A percentile compares a stretch with the other conserved stretches of the same genome.
These are phyloP conservation scores for Blastocystis sp. DNA, from an alignment of 352 stramenopile genomes.

Conservation along the genomic window DNA sequence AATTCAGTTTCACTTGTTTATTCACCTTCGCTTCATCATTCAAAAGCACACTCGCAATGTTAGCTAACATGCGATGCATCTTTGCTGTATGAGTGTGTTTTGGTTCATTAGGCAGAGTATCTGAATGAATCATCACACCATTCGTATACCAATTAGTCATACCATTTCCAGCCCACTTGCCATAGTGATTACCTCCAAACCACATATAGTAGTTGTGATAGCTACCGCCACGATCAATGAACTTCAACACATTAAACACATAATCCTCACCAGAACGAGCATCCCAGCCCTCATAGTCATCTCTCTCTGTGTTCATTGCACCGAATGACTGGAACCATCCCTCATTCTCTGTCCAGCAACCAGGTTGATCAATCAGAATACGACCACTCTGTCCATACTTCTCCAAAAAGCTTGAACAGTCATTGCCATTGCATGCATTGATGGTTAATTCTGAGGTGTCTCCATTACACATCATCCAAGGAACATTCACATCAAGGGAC, in stretches of 20 bases:
- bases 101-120: conserved; percentile 57
- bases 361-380: conserved; percentile 35
- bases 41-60: conserved; percentile 7
- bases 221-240: conserved; percentile 2
- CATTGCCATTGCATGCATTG: conserved; percentile 53
- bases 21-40: conserved; percentile 38
- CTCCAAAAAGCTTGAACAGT: conserved; percentile 27
- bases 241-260: conserved; percentile 24
- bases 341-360: conserved; percentile 26
- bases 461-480: conserved; percentile 52
- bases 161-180: conserved; percentile 5
- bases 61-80: conserved; percentile 23
- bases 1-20: not conserved
- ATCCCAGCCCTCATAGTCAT: conserved; percentile 45
- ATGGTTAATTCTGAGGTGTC: conserved; percentile 9
- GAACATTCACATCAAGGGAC: not conserved
- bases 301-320: not conserved
- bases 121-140: conserved; percentile 29
- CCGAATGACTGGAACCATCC: not conserved
- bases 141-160: conserved; percentile 52
- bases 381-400: conserved; percentile 10
- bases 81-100: conserved; percentile 32
- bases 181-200: conserved; percentile 51
- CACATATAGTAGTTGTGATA: conserved; percentile 62
- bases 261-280: conserved; percentile 22